A percentile compares a stretch with the other conserved stretches of the same genome.
Conservation (phyloP, 2,329 filamentous ascomycete genomes). For the Tolypocladium guangdongense region DNA sequence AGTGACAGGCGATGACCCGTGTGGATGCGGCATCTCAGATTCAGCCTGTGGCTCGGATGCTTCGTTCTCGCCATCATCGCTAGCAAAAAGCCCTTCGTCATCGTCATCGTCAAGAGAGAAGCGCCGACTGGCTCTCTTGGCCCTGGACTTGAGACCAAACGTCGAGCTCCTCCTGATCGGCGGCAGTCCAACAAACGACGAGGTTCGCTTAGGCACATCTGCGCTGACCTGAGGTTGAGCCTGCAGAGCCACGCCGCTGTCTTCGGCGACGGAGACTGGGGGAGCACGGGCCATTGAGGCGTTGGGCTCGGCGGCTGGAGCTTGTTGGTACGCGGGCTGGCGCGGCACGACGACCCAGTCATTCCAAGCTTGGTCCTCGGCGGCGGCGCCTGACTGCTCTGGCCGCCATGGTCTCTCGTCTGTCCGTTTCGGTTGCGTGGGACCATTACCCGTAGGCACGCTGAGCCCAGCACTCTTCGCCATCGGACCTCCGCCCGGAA, state of each 20-base stretch:
- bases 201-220: conserved; percentile 26
- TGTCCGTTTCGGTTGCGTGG: neutral
- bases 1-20: neutral
- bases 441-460: neutral
- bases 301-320: neutral
- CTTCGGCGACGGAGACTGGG: neutral
- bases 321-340: conserved; percentile 4
- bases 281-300: neutral
- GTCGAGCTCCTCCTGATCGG: conserved; percentile 48
- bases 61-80: neutral
- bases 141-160: conserved; percentile 32
- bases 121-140: conserved; percentile 21
- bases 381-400: neutral
- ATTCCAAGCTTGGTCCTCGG: conserved; percentile 7
- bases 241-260: conserved; percentile 6
- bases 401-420: neutral
- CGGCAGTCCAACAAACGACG: conserved; percentile 46
- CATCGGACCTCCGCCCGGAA: conserved; percentile 1
- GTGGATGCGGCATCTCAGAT: neutral
- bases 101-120: conserved; percentile 24
- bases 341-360: conserved; percentile 22
- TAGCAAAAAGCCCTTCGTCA: neutral
- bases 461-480: neutral
- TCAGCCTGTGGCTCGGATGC: neutral
- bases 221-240: conserved; percentile 7